Evolutionary conservation across 1,139 yeast species (phyloP).

Genomic region (Kurtzmaniella quercitrusa): DNA sequence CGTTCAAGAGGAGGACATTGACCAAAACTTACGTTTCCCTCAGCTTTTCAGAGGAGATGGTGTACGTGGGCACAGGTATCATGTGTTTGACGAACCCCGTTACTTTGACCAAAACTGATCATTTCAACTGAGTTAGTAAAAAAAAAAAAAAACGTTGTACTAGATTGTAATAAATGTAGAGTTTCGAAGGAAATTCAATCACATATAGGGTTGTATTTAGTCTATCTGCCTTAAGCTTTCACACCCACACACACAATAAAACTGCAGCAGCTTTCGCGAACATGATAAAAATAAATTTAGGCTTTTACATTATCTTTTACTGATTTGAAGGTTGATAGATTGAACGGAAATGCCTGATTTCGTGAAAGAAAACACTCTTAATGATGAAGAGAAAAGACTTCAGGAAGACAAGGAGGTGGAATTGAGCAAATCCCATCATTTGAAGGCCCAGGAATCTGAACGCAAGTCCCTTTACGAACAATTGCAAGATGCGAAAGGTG

Average conservation of each 20-base stretch:
- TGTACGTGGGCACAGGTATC: constrained; percentile 88
- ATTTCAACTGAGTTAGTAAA: not conserved
- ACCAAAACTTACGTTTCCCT: constrained; percentile 73
- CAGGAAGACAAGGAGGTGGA: constrained; percentile 1
- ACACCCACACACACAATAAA: too few species aligned
- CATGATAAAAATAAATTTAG: too few species aligned
- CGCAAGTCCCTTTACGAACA: constrained; percentile 36
- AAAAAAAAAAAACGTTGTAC: not conserved
- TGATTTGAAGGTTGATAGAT: too few species aligned
- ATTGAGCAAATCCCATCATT: constrained; percentile 1
- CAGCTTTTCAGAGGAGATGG: constrained; percentile 86
- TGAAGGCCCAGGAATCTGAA: constrained; percentile 5
- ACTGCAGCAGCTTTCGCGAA: too few species aligned
- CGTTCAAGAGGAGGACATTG: constrained; percentile 54
- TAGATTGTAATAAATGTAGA: not conserved
- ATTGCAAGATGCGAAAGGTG: constrained; percentile 30
- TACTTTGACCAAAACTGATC: constrained; percentile 52
- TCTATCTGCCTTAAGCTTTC: too few species aligned
- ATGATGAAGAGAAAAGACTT: not conserved
- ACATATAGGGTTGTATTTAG: too few species aligned
- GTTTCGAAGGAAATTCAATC: not conserved
- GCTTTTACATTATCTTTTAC: too few species aligned
- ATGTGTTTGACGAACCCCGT: constrained; percentile 88
- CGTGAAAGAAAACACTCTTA: constrained; percentile 8
- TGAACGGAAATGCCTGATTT: constrained; percentile 9